These are phyloP conservation scores for Colletotrichum sansevieriae DNA, from an alignment of 2,329 filamentous ascomycete species.

Conservation along the genomic window DNA sequence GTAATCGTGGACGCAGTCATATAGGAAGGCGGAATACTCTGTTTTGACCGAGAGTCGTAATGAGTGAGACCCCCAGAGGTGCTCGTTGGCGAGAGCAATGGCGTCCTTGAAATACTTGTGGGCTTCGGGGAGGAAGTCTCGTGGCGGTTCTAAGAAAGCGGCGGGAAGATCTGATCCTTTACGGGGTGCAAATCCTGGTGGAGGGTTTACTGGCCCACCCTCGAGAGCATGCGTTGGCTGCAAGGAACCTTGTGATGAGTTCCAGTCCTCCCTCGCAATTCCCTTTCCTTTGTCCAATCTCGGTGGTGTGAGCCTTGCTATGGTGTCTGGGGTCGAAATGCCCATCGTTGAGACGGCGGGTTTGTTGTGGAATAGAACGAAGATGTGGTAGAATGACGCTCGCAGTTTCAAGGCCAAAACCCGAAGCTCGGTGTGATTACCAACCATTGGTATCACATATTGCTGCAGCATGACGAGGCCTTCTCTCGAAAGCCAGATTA, in stretches of 20 bases:
- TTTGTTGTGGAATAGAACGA: conserved; percentile 94
- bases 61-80: conserved; percentile 90
- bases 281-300: conserved; percentile 64
- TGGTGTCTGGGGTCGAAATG: conserved; percentile 62
- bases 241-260: conserved; percentile 58
- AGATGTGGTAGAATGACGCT: conserved; percentile 96
- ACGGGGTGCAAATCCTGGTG: conserved; percentile 64
- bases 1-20: conserved; percentile 89
- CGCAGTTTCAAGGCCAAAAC: conserved; percentile 92
- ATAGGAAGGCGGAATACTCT: conserved; percentile 92
- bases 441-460: conserved; percentile 88
- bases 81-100: conserved; percentile 76
- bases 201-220: conserved; percentile 69
- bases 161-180: conserved; percentile 51
- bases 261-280: conserved; percentile 58
- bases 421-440: conserved; percentile 83
- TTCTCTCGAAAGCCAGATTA: conserved; percentile 95
- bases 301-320: conserved; percentile 53
- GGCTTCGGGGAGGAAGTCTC: conserved; percentile 87
- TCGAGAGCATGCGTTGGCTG: conserved; percentile 65
- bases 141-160: conserved; percentile 80
- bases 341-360: conserved; percentile 78
- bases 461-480: conserved; percentile 88
- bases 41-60: conserved; percentile 90
- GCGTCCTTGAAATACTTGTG: conserved; percentile 85